Evolutionary conservation across 345 rosid species (phyloP).

Genomic region (Firmiana major): DNA sequence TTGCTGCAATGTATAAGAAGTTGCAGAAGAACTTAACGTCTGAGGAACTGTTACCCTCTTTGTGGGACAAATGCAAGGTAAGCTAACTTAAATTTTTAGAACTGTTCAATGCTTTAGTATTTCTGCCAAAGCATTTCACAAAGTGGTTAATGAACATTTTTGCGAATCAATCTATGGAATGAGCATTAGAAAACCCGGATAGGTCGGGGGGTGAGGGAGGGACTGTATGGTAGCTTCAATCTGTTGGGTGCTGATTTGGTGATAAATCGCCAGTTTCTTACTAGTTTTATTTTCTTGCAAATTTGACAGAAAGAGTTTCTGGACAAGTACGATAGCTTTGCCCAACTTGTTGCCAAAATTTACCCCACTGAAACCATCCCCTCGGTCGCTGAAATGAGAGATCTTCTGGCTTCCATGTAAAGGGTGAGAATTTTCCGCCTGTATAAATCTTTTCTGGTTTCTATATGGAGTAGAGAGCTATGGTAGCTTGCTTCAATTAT

Average conservation of each 20-base stretch:
- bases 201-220: not conserved
- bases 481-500: conserved; percentile 21
- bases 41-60: conserved; percentile 84
- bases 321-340: conserved; percentile 95
- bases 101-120: not conserved
- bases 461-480: conserved; percentile 12
- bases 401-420: conserved; percentile 76
- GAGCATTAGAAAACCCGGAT: not conserved
- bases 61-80: conserved; percentile 99
- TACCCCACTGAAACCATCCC: conserved; percentile 76
- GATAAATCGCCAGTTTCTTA: conserved; percentile 1
- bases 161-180: not conserved
- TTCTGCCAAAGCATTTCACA: not conserved
- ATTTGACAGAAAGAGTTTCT: conserved; percentile 80
- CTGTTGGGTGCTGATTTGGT: not conserved
- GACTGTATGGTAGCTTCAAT: not conserved
- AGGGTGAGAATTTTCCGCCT: not conserved
- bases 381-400: conserved; percentile 77
- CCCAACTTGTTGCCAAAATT: conserved; percentile 79
- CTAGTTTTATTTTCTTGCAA: not conserved
- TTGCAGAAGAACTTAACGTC: conserved; percentile 94
- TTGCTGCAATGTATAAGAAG: conserved; percentile 85
- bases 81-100: conserved; percentile 1
- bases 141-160: not conserved
- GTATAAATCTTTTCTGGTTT: conserved; percentile 7